Evolutionary conservation across 2,329 filamentous ascomycete genomes (phyloP), one percentile per base, ranked within the genome.

Genomic region (Clonostachys chloroleuca): DNA sequence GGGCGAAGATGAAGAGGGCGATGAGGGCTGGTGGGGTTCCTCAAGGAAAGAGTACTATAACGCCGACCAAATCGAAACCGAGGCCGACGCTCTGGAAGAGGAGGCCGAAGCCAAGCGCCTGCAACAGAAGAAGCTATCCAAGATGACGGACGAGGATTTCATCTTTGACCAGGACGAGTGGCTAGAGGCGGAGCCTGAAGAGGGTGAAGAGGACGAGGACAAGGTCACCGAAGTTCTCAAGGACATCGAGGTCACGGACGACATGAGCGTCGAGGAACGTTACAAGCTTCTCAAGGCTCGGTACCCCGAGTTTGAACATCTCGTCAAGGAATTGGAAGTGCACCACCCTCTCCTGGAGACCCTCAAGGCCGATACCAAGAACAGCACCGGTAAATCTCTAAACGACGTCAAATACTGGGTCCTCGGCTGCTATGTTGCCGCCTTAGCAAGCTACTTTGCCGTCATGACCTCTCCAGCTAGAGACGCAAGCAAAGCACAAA

Each of bases 41-140:
- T 91, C 89, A 3, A 92, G 83, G 64, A 87, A 87, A 51, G 92
- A 96, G 57, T 95, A 96, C 69, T 99, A 99, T 68, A 81, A 95
- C 70, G 89, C 90, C 55, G 92, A 99, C 65, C 69, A 75, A 30
- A 75, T 81, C 54, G 78, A 83, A 59, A 83, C 80, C 6, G 81
- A 85, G 62, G 77, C 72, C 36, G 78, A 81, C 57, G 94, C 94
- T 1, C 68, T 95, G 34, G 92, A 94, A 60, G 94, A 99, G 73
- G 95, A 99, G 66, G 83, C 79, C 12, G 95, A 99, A 64, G 94
- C 92, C 4, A 84, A 86, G 64, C 78, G 90, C 51, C 68, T 99
- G 50, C 92, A 97, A 65, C 84, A 91, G 67, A 96, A 96, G 75
- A 92, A 94, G 62, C 68, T 97, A 20, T 79, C 90, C 56, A 85